Base-by-base conservation (phyloP, 176 grass and related monocot species). In the Pontederia paniculata region DNA sequence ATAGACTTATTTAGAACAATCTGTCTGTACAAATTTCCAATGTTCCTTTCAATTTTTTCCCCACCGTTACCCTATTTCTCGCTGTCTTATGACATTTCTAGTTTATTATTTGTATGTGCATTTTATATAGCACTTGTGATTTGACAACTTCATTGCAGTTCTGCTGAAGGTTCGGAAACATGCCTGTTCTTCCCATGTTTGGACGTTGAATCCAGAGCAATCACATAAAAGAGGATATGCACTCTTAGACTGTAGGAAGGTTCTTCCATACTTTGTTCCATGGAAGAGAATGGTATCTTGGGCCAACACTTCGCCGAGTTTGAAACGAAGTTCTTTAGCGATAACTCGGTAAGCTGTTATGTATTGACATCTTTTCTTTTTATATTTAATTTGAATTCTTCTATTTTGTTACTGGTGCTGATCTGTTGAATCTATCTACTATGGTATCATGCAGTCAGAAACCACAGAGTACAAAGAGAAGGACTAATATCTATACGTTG, bases 271-370 rank as follows among this genome's bases (percentile, higher is more conserved):
- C 48, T 71, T 98, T 51, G 77, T 98, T 81, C 93, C 93, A 60
- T 98, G 93, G 93, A 98, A 98, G 80, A 75, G 80, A 73, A 79
- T 80, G 78, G 48, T 73, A 55, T 78, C 76, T 50, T 78, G 76
- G 76, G 70, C 58, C 45, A 83, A 63, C 53, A 70, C 69, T 55
- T 65, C 69, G 16, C 31, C 79, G 42, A 49, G 79, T 50, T 56
- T 70, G 50, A 85, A 81, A 63, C 75, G 48, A 58, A 64, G 67
- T 23, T 70, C 77, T 48, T 76, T 78, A 53, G 66, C 67, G 16
- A 76, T 98, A 74, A 74, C 79, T 54, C 90, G 86, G 93, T 88
- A 83, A 77, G 9, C 44, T 54, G 21, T 74, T 64, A 23, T 19
- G 28, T 55, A 1, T 28, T 48, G 1, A 11, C 11, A 19, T 52